Evolutionary conservation across 2,329 filamentous ascomycete genomes (phyloP).

Genomic region (Fusarium cyanostomum): DNA sequence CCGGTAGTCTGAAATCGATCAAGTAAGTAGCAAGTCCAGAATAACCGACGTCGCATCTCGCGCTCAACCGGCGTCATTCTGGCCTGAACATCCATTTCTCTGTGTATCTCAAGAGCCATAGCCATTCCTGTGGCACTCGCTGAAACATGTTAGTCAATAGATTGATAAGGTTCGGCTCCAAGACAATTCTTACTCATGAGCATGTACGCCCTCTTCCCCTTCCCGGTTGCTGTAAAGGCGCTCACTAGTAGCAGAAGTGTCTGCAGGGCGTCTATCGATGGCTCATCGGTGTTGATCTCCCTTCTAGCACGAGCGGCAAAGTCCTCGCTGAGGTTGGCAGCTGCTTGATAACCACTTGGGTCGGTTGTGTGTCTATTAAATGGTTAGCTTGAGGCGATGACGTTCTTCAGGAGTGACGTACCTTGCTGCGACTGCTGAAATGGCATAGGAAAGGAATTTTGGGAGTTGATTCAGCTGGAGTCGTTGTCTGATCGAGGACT

Average conservation of each 20-base stretch:
- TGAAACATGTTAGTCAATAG: conserved; percentile 54
- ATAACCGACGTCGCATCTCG: conserved; percentile 80
- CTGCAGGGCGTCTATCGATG: conserved; percentile 80
- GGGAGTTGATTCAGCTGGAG: conserved; percentile 74
- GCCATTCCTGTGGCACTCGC: conserved; percentile 84
- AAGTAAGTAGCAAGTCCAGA: conserved; percentile 89
- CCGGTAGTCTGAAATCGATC: conserved; percentile 86
- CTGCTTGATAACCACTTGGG: conserved; percentile 72
- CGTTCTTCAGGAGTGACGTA: conserved; percentile 43
- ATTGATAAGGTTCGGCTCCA: neutral
- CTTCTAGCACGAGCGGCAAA: conserved; percentile 75
- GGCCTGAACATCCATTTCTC: conserved; percentile 73
- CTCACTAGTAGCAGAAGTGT: conserved; percentile 78
- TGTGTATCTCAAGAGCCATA: conserved; percentile 81
- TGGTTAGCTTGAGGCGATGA: neutral
- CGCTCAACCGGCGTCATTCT: conserved; percentile 73
- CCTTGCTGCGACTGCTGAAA: conserved; percentile 71
- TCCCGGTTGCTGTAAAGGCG: conserved; percentile 79
- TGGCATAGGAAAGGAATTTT: conserved; percentile 61
- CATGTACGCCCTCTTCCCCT: conserved; percentile 89
- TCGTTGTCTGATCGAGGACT: conserved; percentile 76
- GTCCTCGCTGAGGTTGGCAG: conserved; percentile 75
- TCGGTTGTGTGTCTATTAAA: conserved; percentile 71
- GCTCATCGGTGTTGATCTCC: conserved; percentile 81
- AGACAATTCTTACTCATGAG: conserved; percentile 68